phyloP scores from a whole-genome alignment of 2,329 filamentous ascomycete genomes.

The Fusarium albidum region DNA sequence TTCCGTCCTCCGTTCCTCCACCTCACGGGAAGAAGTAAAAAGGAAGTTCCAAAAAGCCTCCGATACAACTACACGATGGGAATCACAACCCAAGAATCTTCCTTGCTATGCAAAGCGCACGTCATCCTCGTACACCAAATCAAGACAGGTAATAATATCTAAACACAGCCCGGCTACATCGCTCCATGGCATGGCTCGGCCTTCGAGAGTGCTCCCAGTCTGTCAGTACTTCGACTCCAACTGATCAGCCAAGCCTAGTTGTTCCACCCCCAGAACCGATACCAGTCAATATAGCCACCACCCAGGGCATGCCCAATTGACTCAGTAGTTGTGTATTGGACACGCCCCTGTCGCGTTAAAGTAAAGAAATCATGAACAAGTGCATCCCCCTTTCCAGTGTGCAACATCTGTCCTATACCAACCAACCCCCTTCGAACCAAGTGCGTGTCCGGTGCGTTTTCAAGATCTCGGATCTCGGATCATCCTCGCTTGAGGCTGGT shows the following conservation, averaged over 20 bases:
- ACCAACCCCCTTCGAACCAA: not conserved
- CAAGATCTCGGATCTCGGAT: not conserved
- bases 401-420: conserved; percentile 19
- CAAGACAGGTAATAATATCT: conserved; percentile 36
- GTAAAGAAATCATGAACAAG: conserved; percentile 25
- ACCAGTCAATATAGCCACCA: conserved; percentile 14
- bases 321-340: conserved; percentile 13
- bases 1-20: conserved; percentile 16
- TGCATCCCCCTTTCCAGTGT: conserved; percentile 22
- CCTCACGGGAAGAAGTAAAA: conserved; percentile 11
- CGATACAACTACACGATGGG: conserved; percentile 37
- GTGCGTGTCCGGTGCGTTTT: conserved; percentile 2
- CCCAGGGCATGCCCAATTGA: conserved; percentile 9
- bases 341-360: conserved; percentile 14
- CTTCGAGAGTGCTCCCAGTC: conserved; percentile 3
- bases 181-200: conserved; percentile 9
- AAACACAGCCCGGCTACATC: conserved; percentile 34
- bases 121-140: conserved; percentile 38
- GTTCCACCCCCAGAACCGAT: conserved; percentile 9
- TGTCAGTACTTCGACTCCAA: conserved; percentile 5
- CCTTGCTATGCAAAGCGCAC: conserved; percentile 36
- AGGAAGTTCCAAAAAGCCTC: conserved; percentile 11
- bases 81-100: conserved; percentile 30
- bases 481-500: conserved; percentile 13
- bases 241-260: not conserved